These are phyloP conservation scores for Alternaria incomplexa DNA, from an alignment of 2,329 filamentous ascomycete species.

Conservation along the genomic window DNA sequence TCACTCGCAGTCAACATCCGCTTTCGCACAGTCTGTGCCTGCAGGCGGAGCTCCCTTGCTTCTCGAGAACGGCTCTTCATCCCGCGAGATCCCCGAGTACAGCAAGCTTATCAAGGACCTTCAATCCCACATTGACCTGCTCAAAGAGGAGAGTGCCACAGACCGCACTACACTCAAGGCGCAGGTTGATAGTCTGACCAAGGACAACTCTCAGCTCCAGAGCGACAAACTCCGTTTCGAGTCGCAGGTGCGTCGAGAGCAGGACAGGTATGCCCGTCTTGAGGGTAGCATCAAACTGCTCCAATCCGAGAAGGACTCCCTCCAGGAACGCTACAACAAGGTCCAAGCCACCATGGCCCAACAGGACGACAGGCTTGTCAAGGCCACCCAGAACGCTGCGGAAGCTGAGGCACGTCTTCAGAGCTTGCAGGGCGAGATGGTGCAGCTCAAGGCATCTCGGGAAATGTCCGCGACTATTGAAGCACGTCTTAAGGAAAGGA, in stretches of 20 bases:
- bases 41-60: slow-evolving; percentile 4
- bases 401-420: slow-evolving; percentile 83
- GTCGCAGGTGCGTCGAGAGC: slow-evolving; percentile 81
- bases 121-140: slow-evolving; percentile 87
- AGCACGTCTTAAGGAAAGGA: slow-evolving; percentile 84
- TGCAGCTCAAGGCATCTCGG: slow-evolving; percentile 94
- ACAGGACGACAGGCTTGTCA: slow-evolving; percentile 87
- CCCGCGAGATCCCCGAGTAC: slow-evolving; percentile 69
- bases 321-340: slow-evolving; percentile 80
- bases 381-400: slow-evolving; percentile 90
- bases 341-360: slow-evolving; percentile 84
- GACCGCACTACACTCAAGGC: slow-evolving; percentile 83
- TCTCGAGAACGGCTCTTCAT: slow-evolving; percentile 54
- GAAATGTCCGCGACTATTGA: slow-evolving; percentile 94
- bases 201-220: slow-evolving; percentile 82
- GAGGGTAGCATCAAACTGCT: slow-evolving; percentile 85
- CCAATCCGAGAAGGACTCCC: slow-evolving; percentile 81
- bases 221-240: slow-evolving; percentile 79
- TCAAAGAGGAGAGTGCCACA: slow-evolving; percentile 81
- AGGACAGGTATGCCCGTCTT: slow-evolving; percentile 86
- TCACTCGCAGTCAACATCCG: slow-evolving; percentile 20
- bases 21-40: slow-evolving; percentile 30
- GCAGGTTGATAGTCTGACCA: slow-evolving; percentile 80
- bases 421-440: slow-evolving; percentile 86
- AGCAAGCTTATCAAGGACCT: slow-evolving; percentile 83